Base-by-base conservation (phyloP, 805 yeast species). In the Candida sakaeoensis region DNA sequence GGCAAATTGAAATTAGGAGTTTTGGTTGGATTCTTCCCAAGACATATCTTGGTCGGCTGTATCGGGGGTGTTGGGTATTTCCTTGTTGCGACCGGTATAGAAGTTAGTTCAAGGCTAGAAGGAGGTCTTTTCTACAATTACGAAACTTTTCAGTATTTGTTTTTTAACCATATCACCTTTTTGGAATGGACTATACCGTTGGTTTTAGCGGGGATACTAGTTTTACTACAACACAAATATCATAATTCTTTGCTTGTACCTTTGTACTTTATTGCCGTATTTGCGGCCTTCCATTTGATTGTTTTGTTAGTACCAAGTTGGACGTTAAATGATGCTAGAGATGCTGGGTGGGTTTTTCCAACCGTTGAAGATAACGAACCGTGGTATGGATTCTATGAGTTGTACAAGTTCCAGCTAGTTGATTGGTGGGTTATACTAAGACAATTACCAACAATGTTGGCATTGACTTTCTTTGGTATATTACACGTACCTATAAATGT, bases 61-160 rank as follows among this genome's bases (percentile, higher is more conserved):
- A 90, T 93, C 51, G 99, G 99, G 28, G 99, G 99, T 54, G 99
- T 93, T 36, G 99, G 99, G 6, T 90, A 86, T 63, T 93, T 93
- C 61, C 68, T 93, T 36, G 68, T 89, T 2, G 82, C 86, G 1
- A 93, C 99, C 0, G 99, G 96, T 1, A 63, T 93, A 21, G 97
- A 91, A 54, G 96, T 93, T 1, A 75, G 87, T n/a, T 81, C 96
- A 0, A 70, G 95, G 43, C 61, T 86, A 23, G 85, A 86, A 36
- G 85, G 86, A 3, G 82, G 87, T 2, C 60, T 91, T 31, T 72
- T 72, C 37, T 90, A 87, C 56, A 73, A 79, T 43, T 56, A 66
- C 52, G 72, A 63, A 2, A 85, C 88, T 12, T 60, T 87, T 37
- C 39, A 58, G 15, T 68, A 64, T 38, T 58, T 82, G 12, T 68